These are phyloP conservation scores for Thelonectria discophora DNA, from an alignment of 2,329 filamentous ascomycete genomes.

Conservation along the genomic window DNA sequence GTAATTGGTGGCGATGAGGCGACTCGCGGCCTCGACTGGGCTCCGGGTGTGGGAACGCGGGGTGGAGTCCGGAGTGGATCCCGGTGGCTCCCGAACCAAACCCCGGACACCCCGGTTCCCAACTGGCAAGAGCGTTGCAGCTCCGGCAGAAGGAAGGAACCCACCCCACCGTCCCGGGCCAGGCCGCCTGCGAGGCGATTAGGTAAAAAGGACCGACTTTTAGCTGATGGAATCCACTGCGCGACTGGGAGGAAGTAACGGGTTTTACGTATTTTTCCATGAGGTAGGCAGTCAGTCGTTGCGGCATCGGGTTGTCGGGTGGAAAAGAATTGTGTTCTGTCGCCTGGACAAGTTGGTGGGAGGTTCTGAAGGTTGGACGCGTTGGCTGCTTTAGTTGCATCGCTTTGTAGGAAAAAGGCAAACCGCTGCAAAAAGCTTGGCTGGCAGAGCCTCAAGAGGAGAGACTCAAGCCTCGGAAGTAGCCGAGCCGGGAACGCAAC, in stretches of 20 bases:
- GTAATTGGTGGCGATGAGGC: conserved; percentile 17
- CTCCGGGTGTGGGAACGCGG: conserved; percentile 7
- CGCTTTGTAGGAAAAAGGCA: neutral
- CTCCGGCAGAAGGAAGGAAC: neutral
- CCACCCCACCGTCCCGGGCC: conserved; percentile 22
- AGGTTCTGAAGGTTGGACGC: neutral
- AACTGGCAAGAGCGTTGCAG: neutral
- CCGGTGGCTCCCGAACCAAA: neutral
- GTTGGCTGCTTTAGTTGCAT: neutral
- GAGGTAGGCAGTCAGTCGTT: neutral
- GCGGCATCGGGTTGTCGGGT: too few species aligned
- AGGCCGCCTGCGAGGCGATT: conserved; percentile 17
- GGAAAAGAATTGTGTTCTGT: neutral
- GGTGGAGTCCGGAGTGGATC: conserved; percentile 7
- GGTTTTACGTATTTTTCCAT: neutral
- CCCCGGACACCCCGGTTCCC: neutral
- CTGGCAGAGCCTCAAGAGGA: neutral
- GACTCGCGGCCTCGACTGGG: conserved; percentile 9
- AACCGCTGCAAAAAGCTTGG: neutral
- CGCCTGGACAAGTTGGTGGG: too few species aligned
- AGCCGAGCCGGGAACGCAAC: neutral
- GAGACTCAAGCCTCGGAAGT: neutral
- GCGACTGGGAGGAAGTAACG: neutral
- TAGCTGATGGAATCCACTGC: conserved; percentile 24
- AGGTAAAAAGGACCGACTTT: conserved; percentile 28